Evolutionary conservation across 768 basidiomycete genomes (phyloP).

Genomic region (Leccinum sublutescens): DNA sequence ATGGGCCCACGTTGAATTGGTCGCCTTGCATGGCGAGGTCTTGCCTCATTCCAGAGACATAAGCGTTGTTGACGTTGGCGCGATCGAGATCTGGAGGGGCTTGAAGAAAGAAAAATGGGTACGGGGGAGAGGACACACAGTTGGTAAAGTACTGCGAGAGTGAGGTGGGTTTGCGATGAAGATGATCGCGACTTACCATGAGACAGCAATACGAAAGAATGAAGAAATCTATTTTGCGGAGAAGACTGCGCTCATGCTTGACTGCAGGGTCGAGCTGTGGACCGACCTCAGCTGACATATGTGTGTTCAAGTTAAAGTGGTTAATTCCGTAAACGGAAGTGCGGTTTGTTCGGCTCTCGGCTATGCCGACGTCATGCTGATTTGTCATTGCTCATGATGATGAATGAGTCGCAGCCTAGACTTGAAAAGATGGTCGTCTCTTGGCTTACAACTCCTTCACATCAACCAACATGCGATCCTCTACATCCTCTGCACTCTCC

Average conservation of each 20-base stretch:
- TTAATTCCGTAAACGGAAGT: background rate
- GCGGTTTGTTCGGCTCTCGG: background rate
- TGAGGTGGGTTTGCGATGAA: background rate
- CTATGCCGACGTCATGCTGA: slow-evolving; percentile 12
- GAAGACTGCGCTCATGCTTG: slow-evolving; percentile 44
- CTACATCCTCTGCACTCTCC: background rate
- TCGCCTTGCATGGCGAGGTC: slow-evolving; percentile 64
- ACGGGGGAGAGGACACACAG: slow-evolving; percentile 37
- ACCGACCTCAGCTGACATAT: background rate
- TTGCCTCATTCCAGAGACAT: slow-evolving; percentile 78
- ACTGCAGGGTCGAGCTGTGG: background rate
- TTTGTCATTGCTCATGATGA: slow-evolving; percentile 5
- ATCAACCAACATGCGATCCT: slow-evolving; percentile 8
- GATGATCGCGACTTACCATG: slow-evolving; percentile 41
- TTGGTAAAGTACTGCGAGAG: slow-evolving; percentile 60
- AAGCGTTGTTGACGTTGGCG: slow-evolving; percentile 70
- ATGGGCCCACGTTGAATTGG: slow-evolving; percentile 51
- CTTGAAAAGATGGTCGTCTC: background rate
- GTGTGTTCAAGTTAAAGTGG: background rate
- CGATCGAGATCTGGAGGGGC: slow-evolving; percentile 54
- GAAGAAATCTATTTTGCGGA: slow-evolving; percentile 65
- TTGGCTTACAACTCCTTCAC: background rate
- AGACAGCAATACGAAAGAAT: slow-evolving; percentile 71
- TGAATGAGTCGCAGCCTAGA: background rate
- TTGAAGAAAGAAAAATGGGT: background rate